Evolutionary conservation across 164 flowering plant genomes (phyloP).

Genomic region (Chimonanthus salicifolius): DNA sequence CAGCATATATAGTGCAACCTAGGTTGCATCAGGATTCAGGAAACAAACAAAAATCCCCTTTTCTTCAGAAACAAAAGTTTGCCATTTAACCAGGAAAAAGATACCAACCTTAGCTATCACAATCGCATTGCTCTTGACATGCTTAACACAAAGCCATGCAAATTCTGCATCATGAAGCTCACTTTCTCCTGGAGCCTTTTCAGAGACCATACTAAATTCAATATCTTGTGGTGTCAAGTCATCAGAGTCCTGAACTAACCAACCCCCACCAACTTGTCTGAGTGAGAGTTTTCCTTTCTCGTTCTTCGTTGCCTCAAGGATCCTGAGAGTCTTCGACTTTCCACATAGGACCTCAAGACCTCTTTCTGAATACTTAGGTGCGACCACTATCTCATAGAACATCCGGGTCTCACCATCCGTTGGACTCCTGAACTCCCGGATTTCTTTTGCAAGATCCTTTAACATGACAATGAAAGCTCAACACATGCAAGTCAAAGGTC

Average conservation of each 20-base stretch:
- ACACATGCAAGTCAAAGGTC: not conserved
- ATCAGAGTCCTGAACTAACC: constrained; percentile 94
- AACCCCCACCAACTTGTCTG: constrained; percentile 97
- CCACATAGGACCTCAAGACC: constrained; percentile 93
- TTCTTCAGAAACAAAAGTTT: not conserved
- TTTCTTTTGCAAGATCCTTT: constrained; percentile 46
- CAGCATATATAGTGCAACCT: no score
- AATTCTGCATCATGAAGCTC: constrained; percentile 84
- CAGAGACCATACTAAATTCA: constrained; percentile 51
- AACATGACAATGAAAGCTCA: not conserved
- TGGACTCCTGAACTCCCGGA: constrained; percentile 95
- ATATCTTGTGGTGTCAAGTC: constrained; percentile 77
- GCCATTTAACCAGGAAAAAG: not conserved
- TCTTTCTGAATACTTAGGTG: constrained; percentile 74
- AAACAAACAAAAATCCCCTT: no score
- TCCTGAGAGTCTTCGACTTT: constrained; percentile 86
- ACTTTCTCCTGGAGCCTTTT: constrained; percentile 48
- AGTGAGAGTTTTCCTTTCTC: constrained; percentile 81
- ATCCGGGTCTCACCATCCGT: constrained; percentile 95
- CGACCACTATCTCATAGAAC: constrained; percentile 99
- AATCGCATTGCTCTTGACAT: constrained; percentile 98
- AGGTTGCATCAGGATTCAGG: no score
- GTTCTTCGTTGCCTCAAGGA: constrained; percentile 82
- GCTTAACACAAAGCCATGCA: constrained; percentile 98
- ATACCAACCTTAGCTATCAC: constrained; percentile 84